These are phyloP conservation scores for Debaryomyces psychrophilus DNA, from an alignment of 1,139 yeast genomes.

Conservation along the genomic window DNA sequence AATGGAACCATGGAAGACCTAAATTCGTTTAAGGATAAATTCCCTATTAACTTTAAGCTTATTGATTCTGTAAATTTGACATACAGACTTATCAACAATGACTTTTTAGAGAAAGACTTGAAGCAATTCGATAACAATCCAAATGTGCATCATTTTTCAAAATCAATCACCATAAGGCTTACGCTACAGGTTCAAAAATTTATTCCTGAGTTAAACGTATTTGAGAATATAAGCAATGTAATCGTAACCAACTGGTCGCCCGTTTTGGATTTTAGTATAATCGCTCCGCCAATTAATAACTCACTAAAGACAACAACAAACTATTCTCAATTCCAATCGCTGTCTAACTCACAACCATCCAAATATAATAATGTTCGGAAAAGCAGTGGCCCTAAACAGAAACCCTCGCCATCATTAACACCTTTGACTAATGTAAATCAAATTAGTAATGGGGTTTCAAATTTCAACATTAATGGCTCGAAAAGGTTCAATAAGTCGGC, in stretches of 20 bases:
- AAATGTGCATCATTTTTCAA: slow-evolving; percentile 22
- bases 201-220: slow-evolving; percentile 13
- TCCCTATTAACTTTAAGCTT: slow-evolving; percentile 36
- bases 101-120: slow-evolving; percentile 27
- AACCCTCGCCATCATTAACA: slow-evolving; percentile 4
- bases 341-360: slow-evolving; percentile 15
- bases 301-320: slow-evolving; percentile 34
- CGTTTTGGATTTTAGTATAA: slow-evolving; percentile 55
- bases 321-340: slow-evolving; percentile 29
- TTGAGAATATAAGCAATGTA: slow-evolving; percentile 26
- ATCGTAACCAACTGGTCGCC: slow-evolving; percentile 67
- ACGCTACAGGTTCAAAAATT: slow-evolving; percentile 29
- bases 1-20: slow-evolving; percentile 36
- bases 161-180: slow-evolving; percentile 39
- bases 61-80: slow-evolving; percentile 45
- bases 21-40: slow-evolving; percentile 26
- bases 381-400: slow-evolving; percentile 22
- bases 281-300: slow-evolving; percentile 50
- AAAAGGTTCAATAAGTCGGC: slow-evolving; percentile 16
- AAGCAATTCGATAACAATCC: slow-evolving; percentile 18
- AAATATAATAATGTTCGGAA: slow-evolving; percentile 20
- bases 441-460: slow-evolving; percentile 6
- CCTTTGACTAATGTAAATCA: slow-evolving; percentile 3
- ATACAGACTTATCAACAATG: slow-evolving; percentile 44
- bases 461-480: slow-evolving; percentile 8